These are phyloP conservation scores for Solanum lycopersicoides DNA, from an alignment of 257 asterid genomes.

Conservation along the genomic window DNA sequence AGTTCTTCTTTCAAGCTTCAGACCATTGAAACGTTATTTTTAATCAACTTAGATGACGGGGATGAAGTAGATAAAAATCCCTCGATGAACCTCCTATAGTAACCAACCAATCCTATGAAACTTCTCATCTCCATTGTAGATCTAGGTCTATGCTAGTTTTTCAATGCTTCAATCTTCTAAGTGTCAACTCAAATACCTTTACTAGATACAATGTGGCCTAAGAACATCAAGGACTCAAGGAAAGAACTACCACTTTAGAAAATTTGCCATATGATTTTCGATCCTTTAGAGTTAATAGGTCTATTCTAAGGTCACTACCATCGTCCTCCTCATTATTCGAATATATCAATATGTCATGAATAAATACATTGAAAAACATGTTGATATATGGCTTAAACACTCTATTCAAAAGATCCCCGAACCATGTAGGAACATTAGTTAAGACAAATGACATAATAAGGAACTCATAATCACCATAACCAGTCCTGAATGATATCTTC, in stretches of 20 bases:
- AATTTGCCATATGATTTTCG: background rate
- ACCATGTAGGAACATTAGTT: too few species aligned
- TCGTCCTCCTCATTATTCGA: background rate
- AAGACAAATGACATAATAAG: too few species aligned
- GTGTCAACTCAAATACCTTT: background rate
- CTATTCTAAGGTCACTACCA: background rate
- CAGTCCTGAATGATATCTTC: background rate
- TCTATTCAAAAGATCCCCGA: background rate
- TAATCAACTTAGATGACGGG: too few species aligned
- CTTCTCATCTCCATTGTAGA: background rate
- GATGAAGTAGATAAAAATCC: too few species aligned
- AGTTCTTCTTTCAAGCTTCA: too few species aligned
- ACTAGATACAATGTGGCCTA: background rate
- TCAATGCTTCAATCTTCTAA: too few species aligned
- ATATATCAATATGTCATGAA: background rate
- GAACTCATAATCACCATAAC: too few species aligned
- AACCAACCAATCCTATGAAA: background rate
- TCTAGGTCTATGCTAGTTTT: background rate
- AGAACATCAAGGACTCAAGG: background rate
- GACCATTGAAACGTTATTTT: too few species aligned
- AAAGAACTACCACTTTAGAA: background rate
- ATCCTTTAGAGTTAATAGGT: background rate
- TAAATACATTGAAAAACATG: too few species aligned
- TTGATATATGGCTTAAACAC: too few species aligned
- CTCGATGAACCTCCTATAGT: too few species aligned